Percentiles rank a stretch among this genome's conserved stretches.
These are phyloP conservation scores for Cryptococcus hybrid DNA, from an alignment of 1,284 basidiomycete genomes.

Conservation along the genomic window DNA sequence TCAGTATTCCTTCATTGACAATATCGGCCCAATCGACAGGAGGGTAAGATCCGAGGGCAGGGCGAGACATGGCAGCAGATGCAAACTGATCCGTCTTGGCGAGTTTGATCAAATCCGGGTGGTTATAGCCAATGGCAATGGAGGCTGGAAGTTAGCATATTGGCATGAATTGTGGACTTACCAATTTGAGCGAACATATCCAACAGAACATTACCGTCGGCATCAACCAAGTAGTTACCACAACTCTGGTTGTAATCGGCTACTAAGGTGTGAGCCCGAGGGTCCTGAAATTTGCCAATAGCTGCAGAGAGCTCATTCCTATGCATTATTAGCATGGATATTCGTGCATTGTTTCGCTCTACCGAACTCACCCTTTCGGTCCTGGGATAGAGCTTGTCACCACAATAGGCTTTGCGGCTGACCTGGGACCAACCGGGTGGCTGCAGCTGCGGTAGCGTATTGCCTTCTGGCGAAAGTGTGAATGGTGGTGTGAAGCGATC, in stretches of 20 bases:
- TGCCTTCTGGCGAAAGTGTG: too few relatives aligned
- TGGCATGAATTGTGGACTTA: too few relatives aligned
- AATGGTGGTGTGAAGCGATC: too few relatives aligned
- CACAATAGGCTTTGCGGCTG: too few relatives aligned
- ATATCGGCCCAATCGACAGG: constrained; percentile 52
- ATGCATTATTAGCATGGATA: too few relatives aligned
- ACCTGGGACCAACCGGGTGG: too few relatives aligned
- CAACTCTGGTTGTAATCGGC: constrained; percentile 43
- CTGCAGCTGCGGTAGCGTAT: too few relatives aligned
- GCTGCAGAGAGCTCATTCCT: neutral
- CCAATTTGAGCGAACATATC: constrained; percentile 57
- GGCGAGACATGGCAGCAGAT: constrained; percentile 52
- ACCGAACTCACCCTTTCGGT: too few relatives aligned
- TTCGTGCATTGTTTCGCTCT: too few relatives aligned
- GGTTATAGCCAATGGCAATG: constrained; percentile 54
- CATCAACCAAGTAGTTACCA: constrained; percentile 56
- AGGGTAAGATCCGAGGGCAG: too few relatives aligned
- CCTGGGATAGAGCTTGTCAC: too few relatives aligned
- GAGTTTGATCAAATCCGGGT: constrained; percentile 52
- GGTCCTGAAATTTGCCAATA: constrained; percentile 49
- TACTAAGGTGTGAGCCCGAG: constrained; percentile 49
- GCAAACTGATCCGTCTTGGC: constrained; percentile 28
- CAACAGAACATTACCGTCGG: constrained; percentile 56
- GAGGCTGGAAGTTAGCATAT: constrained; percentile 20
- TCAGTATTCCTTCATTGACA: constrained; percentile 53